phyloP scores from a whole-genome alignment of 2,329 filamentous ascomycete genomes.

The Camptophora hylomeconis region DNA sequence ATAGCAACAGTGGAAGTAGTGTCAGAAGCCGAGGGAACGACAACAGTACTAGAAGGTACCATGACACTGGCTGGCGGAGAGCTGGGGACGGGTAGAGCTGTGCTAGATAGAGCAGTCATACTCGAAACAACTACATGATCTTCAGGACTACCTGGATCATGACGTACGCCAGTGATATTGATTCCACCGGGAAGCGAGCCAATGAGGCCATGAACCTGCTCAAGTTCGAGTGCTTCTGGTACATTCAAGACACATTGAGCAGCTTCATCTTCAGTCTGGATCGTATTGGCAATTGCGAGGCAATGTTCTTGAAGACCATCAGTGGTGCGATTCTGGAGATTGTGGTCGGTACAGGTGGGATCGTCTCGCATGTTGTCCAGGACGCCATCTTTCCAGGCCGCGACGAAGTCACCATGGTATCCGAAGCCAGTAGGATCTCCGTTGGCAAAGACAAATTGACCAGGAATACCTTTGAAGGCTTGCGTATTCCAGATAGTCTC shows the following conservation, averaged over 20 bases:
- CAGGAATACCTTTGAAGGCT: constrained; percentile 47
- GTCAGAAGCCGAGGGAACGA: neutral
- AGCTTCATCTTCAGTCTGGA: constrained; percentile 4
- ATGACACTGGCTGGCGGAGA: too few relatives aligned
- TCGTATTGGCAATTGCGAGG: constrained; percentile 3
- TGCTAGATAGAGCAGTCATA: too few relatives aligned
- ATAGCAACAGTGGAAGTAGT: neutral
- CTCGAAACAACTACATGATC: too few relatives aligned
- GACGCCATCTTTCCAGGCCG: constrained; percentile 54
- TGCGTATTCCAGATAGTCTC: constrained; percentile 75
- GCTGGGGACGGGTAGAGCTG: too few relatives aligned
- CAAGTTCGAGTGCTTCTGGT: neutral
- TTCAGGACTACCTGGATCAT: constrained; percentile 5
- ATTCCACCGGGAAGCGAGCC: constrained; percentile 2
- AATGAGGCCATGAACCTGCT: constrained; percentile 2
- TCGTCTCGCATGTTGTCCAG: constrained; percentile 55
- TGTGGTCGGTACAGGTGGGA: constrained; percentile 55
- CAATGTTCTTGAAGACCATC: constrained; percentile 2
- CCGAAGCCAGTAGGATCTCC: constrained; percentile 39
- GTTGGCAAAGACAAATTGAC: constrained; percentile 48
- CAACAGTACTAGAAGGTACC: constrained; percentile 2
- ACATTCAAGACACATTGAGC: constrained; percentile 2
- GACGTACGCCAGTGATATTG: constrained; percentile 2
- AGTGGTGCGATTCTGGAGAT: too few relatives aligned
- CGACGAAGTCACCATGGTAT: constrained; percentile 53